Evolutionary conservation across 768 basidiomycete genomes (phyloP), one percentile per base, ranked within the genome.

Genomic region (Rhodotorula paludigena): DNA sequence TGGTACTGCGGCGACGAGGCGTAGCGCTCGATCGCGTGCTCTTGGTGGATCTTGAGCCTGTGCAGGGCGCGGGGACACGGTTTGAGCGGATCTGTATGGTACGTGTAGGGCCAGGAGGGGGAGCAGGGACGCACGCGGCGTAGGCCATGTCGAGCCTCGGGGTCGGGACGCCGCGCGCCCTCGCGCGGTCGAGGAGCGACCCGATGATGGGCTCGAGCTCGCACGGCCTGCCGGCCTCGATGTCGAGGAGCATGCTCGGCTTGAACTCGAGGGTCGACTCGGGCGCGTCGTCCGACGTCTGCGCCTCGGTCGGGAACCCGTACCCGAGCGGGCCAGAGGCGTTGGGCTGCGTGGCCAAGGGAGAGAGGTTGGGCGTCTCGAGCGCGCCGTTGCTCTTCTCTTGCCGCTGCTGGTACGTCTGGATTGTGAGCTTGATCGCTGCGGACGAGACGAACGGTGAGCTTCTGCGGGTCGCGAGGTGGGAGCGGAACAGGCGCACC

Each of bases 141-240:
- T 64, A 73, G 2, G 62, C 64, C 18, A 63, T 12, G 57, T 73
- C 71, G 42, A 73, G 58, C 0, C 72, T 38, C 0, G 72, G 72
- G 0, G 72, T 73, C 15, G 65, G 65, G 35, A 73, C 63, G 10
- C 65, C 68, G 23, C 55, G 53, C 15, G 63, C 68, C 14, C 72
- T 48, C 4, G 72, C 72, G 12, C 72, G 63, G 39, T 66, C 64
- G n/a, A 73, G 55, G 9, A 73, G 21, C 9, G 41, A 44, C 6
- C 72, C 72, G 44, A 73, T 60, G 65, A 69, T 64, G 25, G 58
- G 57, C 32, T 73, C 72, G 39, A 73, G 63, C 60, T 73, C 72
- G 59, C 48, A 57, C 30, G 72, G 72, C 2, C 72, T 44, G 10
- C 66, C 68, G 30, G 49, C 60, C 51, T 73, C 72, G 44, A 70